A percentile compares a stretch with the other conserved stretches of the same genome.
These are phyloP conservation scores for Linnemannia exigua DNA, from an alignment of 192 early-diverging fungal species.

Conservation along the genomic window DNA sequence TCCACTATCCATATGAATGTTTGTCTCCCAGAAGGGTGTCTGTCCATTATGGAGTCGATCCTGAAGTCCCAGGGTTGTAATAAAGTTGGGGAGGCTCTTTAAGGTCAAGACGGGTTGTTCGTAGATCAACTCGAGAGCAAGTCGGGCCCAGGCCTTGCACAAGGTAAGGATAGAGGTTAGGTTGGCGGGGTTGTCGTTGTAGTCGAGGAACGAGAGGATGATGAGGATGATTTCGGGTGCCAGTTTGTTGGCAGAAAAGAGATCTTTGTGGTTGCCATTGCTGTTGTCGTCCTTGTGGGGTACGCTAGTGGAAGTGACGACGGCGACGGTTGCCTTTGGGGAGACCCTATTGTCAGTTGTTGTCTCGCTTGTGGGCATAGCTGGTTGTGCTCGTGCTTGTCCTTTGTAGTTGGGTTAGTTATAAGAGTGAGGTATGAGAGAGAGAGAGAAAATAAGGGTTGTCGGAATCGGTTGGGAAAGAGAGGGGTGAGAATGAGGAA, in stretches of 20 bases:
- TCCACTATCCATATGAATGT: background rate
- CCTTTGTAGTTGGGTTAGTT: background rate
- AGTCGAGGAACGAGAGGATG: conserved; percentile 38
- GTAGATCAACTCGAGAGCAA: conserved; percentile 36
- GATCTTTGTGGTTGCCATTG: no score
- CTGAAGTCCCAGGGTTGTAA: conserved; percentile 26
- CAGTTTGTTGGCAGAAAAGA: background rate
- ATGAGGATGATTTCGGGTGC: conserved; percentile 46
- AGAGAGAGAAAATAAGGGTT: background rate
- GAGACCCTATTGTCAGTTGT: background rate
- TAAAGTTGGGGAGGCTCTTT: background rate
- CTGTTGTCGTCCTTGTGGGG: no score
- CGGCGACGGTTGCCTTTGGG: no score
- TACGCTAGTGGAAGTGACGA: background rate
- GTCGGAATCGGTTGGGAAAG: background rate
- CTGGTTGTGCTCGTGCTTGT: background rate
- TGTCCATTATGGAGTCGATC: conserved; percentile 28
- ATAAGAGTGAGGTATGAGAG: background rate
- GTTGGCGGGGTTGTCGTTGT: conserved; percentile 6
- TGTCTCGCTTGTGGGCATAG: background rate
- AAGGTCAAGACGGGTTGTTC: conserved; percentile 35
- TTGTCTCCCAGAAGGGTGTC: conserved; percentile 33
- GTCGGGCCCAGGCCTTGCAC: conserved; percentile 42
- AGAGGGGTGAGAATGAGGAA: background rate
- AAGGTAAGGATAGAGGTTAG: conserved; percentile 43